phyloP scores from a whole-genome alignment of 768 basidiomycete genomes.

The Pholiota molesta region DNA sequence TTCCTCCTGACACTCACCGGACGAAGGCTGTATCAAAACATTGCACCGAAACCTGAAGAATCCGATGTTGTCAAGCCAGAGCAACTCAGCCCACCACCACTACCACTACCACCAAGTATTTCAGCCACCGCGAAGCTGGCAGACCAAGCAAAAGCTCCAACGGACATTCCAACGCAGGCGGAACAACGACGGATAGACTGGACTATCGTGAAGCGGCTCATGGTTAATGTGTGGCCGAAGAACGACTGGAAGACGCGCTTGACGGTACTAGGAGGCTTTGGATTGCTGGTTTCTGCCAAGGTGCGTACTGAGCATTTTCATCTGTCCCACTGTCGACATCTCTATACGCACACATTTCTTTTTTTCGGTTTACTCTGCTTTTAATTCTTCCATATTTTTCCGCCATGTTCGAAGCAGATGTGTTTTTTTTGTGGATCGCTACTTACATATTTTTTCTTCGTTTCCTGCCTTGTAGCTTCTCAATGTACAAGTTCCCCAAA shows the following conservation, averaged over 20 bases:
- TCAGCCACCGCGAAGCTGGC: background rate
- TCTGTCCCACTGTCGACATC: background rate
- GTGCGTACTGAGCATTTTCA: background rate
- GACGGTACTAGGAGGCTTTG: slow-evolving; percentile 83
- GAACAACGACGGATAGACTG: slow-evolving; percentile 80
- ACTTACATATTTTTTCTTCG: background rate
- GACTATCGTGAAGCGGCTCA: slow-evolving; percentile 81
- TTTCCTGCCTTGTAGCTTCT: slow-evolving; percentile 55
- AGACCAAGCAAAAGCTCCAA: background rate
- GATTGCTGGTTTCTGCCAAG: slow-evolving; percentile 21
- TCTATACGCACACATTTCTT: too few species aligned
- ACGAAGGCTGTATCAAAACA: background rate
- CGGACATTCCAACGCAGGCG: slow-evolving; percentile 34
- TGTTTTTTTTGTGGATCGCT: too few species aligned
- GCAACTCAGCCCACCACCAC: background rate
- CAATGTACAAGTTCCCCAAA: slow-evolving; percentile 97
- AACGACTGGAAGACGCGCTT: slow-evolving; percentile 80
- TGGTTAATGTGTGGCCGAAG: slow-evolving; percentile 91
- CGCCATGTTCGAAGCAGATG: too few species aligned
- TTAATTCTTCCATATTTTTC: too few species aligned
- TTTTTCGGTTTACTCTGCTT: background rate
- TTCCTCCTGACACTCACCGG: background rate
- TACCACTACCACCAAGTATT: background rate
- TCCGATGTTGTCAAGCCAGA: background rate
- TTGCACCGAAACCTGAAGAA: slow-evolving; percentile 5